Base-by-base conservation (phyloP, 2,329 filamentous ascomycete species). In the Fusarium nygamai region DNA sequence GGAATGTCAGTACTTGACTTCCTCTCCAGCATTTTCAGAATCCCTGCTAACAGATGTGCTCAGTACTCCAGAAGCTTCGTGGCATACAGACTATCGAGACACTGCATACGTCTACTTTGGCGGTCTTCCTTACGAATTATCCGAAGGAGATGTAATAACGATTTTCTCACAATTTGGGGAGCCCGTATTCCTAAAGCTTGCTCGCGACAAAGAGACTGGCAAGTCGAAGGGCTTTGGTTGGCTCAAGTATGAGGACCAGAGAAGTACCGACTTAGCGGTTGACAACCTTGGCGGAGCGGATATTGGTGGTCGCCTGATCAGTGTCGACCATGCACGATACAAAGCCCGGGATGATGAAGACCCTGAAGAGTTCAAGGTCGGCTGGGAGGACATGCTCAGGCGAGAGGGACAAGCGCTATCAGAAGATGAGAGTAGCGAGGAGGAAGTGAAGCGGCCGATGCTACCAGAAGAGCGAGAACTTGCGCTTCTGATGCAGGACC, bases 161-260 rank as follows among this genome's bases (percentile, higher is more conserved):
- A 97, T 99, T 69, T 99, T 98, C 86, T 98, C 95, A 12, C 96
- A 99, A 82, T 99, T 92, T 81, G 96, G 96, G 78, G 96, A 98
- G 81, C 97, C 97, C 5, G 94, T 95, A 7, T 97, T 96, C 84
- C 88, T 99, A 67, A 97, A 98, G 78, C 90, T 99, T 19, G 92
- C 93, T 54, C 94, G 96, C 79, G 96, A 99, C 87, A 96, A 96
- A 81, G 97, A 98, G 81, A 97, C 95, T 0, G 96, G 96, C 71
- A 98, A 98, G 84, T 97, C 94, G 71, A 93, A 93, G 75, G 96
- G 96, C 1, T 99, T 98, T 81, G 95, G 93, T 6, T 99, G 97
- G 88, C 88, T 99, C 67, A 99, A 99, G 81, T 99, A 98, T 83
- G 96, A 99, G 82, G 96, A 99, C 83, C 96, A 99, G 85, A 89